Conservation (phyloP, 1,284 basidiomycete species). For the Pyrrhoderma lamaoense region DNA sequence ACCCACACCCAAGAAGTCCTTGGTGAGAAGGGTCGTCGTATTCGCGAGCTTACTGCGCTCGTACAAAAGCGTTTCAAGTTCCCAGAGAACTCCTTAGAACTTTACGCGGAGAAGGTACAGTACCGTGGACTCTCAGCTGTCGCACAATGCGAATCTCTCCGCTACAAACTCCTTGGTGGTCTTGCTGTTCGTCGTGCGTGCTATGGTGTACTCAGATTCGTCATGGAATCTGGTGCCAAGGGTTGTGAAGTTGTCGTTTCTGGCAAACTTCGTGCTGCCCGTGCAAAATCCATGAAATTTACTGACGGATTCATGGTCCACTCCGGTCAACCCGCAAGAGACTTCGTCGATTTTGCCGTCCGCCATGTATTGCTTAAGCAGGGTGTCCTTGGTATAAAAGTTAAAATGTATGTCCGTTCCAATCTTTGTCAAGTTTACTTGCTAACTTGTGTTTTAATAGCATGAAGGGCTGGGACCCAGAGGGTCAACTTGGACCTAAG, state of each 20-base stretch:
- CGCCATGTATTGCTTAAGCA: conserved; percentile 98
- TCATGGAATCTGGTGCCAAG: conserved; percentile 99
- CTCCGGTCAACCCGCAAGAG: conserved; percentile 96
- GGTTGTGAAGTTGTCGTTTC: conserved; percentile 99
- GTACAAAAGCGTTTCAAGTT: conserved; percentile 99
- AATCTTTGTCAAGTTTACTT: neutral
- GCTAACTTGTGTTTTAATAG: conserved; percentile 33
- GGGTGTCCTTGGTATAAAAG: conserved; percentile 99
- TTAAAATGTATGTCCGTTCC: conserved; percentile 80
- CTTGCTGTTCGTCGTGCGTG: conserved; percentile 98
- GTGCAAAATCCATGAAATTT: conserved; percentile 99
- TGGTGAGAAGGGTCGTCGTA: conserved; percentile 99
- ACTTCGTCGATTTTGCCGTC: conserved; percentile 98
- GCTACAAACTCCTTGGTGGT: conserved; percentile 99
- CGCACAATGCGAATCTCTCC: conserved; percentile 97
- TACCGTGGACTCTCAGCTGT: conserved; percentile 98
- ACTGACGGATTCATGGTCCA: conserved; percentile 99
- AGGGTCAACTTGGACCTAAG: conserved; percentile 81
- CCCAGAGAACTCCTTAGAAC: conserved; percentile 97
- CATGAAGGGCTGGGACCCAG: conserved; percentile 96
- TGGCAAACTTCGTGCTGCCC: conserved; percentile 98
- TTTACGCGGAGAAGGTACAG: conserved; percentile 99
- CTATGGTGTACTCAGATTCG: conserved; percentile 99
- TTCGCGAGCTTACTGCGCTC: conserved; percentile 96
- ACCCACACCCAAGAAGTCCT: conserved; percentile 99